Percentiles rank a stretch among this genome's conserved stretches.
Conservation (phyloP, 2,329 filamentous ascomycete species). For the Botrytis galanthina region DNA sequence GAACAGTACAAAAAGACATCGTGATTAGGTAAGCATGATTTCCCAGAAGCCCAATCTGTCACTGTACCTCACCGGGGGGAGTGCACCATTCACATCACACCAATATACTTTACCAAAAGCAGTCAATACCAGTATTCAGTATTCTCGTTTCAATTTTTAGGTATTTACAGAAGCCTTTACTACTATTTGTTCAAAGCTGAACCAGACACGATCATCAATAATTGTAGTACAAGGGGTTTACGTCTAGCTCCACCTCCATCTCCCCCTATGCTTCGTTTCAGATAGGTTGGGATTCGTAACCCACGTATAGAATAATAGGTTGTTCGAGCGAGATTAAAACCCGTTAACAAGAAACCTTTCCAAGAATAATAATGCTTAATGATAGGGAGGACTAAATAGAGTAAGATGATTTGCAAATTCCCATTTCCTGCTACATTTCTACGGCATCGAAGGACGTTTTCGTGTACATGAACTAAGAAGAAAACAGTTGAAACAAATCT, state of each 20-base stretch:
- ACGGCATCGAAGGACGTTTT: no score
- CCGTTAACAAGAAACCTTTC: accelerated
- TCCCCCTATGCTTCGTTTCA: no score
- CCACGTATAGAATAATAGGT: no score
- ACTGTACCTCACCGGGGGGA: background rate
- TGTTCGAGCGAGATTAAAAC: background rate
- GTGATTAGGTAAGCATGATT: background rate
- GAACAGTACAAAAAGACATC: background rate
- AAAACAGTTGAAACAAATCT: no score
- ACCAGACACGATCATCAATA: no score
- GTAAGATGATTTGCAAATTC: no score
- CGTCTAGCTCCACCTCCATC: background rate
- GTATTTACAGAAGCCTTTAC: accelerated
- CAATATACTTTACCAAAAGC: background rate
- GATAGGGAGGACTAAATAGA: no score
- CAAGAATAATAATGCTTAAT: background rate
- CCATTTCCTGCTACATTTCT: no score
- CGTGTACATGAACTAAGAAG: no score
- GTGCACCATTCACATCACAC: accelerated
- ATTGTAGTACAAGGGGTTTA: background rate
- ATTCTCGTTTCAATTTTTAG: accelerated
- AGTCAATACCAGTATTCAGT: accelerated
- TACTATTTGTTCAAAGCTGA: no score
- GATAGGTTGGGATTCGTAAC: background rate
- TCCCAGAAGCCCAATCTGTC: accelerated